Evolutionary conservation across 495 filamentous ascomycete genomes (phyloP).

Genomic region (Neurospora sp.): DNA sequence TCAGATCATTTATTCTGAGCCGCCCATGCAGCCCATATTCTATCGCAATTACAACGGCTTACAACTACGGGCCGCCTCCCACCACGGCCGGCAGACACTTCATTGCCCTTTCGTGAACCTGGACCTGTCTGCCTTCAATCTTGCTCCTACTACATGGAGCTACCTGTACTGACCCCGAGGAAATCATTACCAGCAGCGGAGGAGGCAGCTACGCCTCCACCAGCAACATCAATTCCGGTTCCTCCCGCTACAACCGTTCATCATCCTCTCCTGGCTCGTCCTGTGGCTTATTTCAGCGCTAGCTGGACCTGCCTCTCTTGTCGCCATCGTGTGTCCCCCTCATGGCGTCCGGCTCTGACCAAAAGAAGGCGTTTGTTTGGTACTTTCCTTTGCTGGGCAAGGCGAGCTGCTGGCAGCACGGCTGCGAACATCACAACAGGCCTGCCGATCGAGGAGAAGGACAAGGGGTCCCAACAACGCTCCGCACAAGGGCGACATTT

Average conservation of each 20-base stretch:
- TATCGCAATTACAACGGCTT: not conserved
- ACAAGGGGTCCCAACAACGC: slow-evolving; percentile 94
- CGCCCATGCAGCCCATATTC: not conserved
- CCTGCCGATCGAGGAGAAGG: slow-evolving; percentile 87
- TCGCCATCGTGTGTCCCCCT: not conserved
- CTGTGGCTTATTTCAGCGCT: not conserved
- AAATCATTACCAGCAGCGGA: not conserved
- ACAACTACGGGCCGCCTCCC: not conserved
- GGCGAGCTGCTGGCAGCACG: slow-evolving; percentile 54
- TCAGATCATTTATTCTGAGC: slow-evolving; percentile 90
- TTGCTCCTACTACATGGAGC: not conserved
- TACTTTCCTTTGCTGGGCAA: slow-evolving; percentile 45
- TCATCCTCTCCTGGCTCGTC: not conserved
- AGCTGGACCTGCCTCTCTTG: not conserved
- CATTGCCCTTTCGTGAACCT: not conserved
- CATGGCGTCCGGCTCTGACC: not conserved
- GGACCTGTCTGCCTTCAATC: not conserved
- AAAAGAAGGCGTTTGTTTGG: not conserved
- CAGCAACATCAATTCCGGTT: not conserved
- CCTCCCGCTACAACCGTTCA: not conserved
- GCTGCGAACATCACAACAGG: slow-evolving; percentile 85
- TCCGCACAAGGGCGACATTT: slow-evolving; percentile 92
- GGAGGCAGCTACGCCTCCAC: not conserved
- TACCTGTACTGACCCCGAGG: not conserved
- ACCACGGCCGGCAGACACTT: not conserved